phyloP scores from a whole-genome alignment of 345 rosid species.

The Physaria fendleri region DNA sequence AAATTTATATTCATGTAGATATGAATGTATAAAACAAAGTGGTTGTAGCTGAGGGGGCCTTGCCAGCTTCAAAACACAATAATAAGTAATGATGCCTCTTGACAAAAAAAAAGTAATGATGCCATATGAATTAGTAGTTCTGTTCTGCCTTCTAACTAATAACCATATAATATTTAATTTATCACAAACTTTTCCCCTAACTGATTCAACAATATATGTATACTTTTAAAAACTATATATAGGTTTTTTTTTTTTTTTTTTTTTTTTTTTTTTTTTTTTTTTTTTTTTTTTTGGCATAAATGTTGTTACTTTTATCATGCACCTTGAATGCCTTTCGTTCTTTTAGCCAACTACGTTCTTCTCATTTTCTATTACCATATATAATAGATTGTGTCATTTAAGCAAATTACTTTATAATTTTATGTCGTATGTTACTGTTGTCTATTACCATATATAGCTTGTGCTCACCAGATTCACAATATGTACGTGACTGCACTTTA shows the following conservation, averaged over 20 bases:
- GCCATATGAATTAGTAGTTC: neutral
- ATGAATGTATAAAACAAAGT: too few relatives aligned
- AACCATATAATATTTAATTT: conserved; percentile 14
- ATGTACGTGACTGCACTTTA: neutral
- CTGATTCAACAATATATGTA: neutral
- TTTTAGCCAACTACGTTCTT: conserved; percentile 17
- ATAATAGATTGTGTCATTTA: neutral
- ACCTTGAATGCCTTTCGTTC: conserved; percentile 1
- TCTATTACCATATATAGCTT: too few relatives aligned
- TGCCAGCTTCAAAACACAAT: conserved; percentile 21
- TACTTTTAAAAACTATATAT: neutral
- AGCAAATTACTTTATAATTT: neutral
- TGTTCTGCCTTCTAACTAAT: conserved; percentile 18
- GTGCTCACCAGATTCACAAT: neutral
- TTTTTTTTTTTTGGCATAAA: neutral
- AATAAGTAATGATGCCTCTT: neutral
- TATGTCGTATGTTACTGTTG: neutral
- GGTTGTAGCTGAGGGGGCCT: conserved; percentile 18
- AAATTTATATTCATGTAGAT: too few relatives aligned
- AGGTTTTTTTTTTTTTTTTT: too few relatives aligned
- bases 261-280: too few relatives aligned
- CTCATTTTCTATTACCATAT: neutral
- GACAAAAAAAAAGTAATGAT: too few relatives aligned
- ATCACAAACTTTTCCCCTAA: neutral
- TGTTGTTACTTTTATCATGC: conserved; percentile 16